Evolutionary conservation across 306 rosid genomes (phyloP).

Genomic region (Prosopis cineraria): DNA sequence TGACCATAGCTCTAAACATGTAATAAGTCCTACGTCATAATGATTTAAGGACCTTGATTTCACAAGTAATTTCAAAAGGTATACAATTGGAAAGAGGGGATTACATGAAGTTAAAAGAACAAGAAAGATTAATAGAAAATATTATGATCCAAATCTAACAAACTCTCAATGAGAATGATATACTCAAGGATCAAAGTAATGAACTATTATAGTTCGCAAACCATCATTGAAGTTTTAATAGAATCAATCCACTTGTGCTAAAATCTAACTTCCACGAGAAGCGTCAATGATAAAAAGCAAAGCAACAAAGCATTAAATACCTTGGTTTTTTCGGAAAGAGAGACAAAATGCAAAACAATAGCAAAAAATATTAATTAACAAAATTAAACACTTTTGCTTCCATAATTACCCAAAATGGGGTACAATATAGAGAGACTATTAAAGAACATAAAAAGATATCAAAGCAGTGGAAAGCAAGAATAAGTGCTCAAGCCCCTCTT

Average conservation of each 20-base stretch:
- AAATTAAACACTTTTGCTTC: not conserved
- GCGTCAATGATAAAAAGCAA: constrained; percentile 18
- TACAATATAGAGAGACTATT: not conserved
- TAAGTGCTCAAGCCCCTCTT: not conserved
- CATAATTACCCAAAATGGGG: not conserved
- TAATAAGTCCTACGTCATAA: too few relatives aligned
- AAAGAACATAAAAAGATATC: not conserved
- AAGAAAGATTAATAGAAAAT: constrained; percentile 27
- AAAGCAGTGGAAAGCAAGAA: not conserved
- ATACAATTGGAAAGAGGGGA: not conserved
- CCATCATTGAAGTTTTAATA: constrained; percentile 34
- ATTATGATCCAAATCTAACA: constrained; percentile 2
- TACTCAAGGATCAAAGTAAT: not conserved
- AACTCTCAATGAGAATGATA: not conserved
- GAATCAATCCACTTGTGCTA: not conserved
- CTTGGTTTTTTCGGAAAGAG: not conserved
- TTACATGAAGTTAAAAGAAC: not conserved
- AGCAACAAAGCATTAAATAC: not conserved
- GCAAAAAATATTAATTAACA: not conserved
- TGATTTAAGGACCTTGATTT: constrained; percentile 30
- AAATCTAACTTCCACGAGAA: constrained; percentile 45
- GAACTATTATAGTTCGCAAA: constrained; percentile 34
- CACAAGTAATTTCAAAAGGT: constrained; percentile 13
- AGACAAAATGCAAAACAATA: not conserved
- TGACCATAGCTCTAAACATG: too few relatives aligned